Percentiles rank a stretch among this genome's conserved stretches.
Conservation (phyloP, 2,329 filamentous ascomycete genomes). For the Arthrobotrys pseudoclavata region DNA sequence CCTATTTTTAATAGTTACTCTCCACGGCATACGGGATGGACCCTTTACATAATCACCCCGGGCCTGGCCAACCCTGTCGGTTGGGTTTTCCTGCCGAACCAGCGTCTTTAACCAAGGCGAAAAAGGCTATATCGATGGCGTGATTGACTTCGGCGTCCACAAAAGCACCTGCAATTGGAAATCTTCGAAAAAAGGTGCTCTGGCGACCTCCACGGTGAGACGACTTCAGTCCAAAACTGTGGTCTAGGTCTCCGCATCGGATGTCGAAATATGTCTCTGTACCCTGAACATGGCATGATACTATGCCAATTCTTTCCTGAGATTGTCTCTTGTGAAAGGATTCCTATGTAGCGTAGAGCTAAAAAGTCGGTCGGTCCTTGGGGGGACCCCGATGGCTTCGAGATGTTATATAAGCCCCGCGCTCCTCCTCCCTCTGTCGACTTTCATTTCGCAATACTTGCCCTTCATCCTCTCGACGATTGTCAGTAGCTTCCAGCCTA, state of each 20-base stretch:
- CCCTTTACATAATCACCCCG: conserved; percentile 33
- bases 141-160: conserved; percentile 58
- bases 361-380: conserved; percentile 3
- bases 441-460: conserved; percentile 22
- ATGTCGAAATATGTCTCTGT: conserved; percentile 18
- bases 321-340: conserved; percentile 18
- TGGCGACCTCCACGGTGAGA: conserved; percentile 28
- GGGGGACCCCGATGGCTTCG: background rate
- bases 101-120: conserved; percentile 32
- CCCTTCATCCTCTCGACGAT: conserved; percentile 24
- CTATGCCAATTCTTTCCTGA: conserved; percentile 22
- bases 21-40: conserved; percentile 27
- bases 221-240: conserved; percentile 22
- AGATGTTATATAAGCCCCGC: conserved; percentile 23
- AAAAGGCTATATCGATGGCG: conserved; percentile 51
- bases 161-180: conserved; percentile 30
- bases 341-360: background rate
- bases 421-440: conserved; percentile 19
- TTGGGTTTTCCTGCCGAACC: conserved; percentile 25
- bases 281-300: conserved; percentile 32
- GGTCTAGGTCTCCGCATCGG: conserved; percentile 21
- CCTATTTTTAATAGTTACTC: conserved; percentile 25
- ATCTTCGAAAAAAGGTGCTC: conserved; percentile 24
- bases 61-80: conserved; percentile 11
- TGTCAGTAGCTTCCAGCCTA: conserved; percentile 5